phyloP scores from a whole-genome alignment of 2,329 filamentous ascomycete genomes.

The Diplodia sapinea region DNA sequence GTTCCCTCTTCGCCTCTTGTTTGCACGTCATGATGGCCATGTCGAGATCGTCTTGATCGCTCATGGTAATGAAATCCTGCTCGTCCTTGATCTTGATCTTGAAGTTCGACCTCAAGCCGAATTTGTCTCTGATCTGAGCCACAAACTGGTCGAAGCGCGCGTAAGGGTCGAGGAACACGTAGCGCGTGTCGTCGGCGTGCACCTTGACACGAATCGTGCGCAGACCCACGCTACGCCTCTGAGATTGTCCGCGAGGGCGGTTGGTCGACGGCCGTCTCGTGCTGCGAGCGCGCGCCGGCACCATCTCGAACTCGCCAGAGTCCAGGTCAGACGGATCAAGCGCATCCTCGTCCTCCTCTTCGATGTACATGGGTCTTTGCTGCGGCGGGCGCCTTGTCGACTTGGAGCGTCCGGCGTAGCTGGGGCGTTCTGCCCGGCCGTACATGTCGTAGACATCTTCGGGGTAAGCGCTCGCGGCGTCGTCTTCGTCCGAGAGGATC shows the following conservation, averaged over 20 bases:
- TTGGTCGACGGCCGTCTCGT: constrained; percentile 40
- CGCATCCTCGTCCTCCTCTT: constrained; percentile 78
- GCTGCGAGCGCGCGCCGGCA: constrained; percentile 52
- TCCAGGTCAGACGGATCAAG: constrained; percentile 74
- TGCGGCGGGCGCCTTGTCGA: constrained; percentile 38
- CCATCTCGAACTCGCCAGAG: constrained; percentile 80
- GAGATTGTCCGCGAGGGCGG: constrained; percentile 15
- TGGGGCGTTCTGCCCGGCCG: constrained; percentile 44
- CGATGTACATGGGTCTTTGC: constrained; percentile 68
- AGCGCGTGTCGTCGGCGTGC: constrained; percentile 83
- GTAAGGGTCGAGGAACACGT: constrained; percentile 80
- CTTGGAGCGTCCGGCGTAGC: constrained; percentile 41
- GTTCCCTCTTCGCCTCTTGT: constrained; percentile 72
- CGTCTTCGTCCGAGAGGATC: constrained; percentile 56
- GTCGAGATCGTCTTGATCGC: constrained; percentile 93
- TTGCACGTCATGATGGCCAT: constrained; percentile 78
- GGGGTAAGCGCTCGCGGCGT: constrained; percentile 61
- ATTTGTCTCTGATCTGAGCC: constrained; percentile 83
- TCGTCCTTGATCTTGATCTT: constrained; percentile 91
- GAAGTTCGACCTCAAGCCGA: constrained; percentile 76
- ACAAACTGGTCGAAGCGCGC: constrained; percentile 79
- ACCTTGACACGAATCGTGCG: constrained; percentile 88
- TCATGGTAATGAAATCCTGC: constrained; percentile 96
- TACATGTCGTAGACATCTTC: constrained; percentile 71
- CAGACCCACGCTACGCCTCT: constrained; percentile 56